Conservation (phyloP, 2,329 filamentous ascomycete genomes). For the Hymenoscyphus occultus region DNA sequence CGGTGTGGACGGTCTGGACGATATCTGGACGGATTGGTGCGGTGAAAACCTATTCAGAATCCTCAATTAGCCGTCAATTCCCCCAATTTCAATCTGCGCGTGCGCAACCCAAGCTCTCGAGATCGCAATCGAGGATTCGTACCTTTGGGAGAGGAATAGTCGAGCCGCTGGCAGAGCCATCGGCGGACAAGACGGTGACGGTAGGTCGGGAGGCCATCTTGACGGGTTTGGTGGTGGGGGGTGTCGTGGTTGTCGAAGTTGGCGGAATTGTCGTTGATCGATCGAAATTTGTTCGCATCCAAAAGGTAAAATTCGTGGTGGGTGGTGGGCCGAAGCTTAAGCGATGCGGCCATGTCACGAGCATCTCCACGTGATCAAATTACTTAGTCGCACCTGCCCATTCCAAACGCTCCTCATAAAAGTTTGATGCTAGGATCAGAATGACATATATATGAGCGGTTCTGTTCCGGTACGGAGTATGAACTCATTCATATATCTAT, state of each 20-base stretch:
- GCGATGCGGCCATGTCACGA: no score
- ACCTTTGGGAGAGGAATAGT: constrained; percentile 83
- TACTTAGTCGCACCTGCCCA: no score
- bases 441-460: no score
- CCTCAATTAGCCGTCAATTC: constrained; percentile 26
- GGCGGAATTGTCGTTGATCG: constrained; percentile 1
- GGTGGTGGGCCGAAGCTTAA: not conserved
- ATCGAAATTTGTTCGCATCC: not conserved
- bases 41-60: constrained; percentile 69
- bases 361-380: no score
- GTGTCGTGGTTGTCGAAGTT: constrained; percentile 25
- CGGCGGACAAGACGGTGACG: constrained; percentile 94
- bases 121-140: constrained; percentile 22
- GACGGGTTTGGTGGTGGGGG: constrained; percentile 30
- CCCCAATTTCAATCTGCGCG: constrained; percentile 5
- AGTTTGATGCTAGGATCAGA: no score
- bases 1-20: constrained; percentile 93
- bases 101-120: not conserved
- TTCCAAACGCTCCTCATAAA: no score
- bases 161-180: constrained; percentile 86
- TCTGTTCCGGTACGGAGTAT: no score
- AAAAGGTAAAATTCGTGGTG: not conserved
- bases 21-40: constrained; percentile 98
- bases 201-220: constrained; percentile 92
- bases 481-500: no score